Base-by-base conservation (phyloP, 257 asterid species). In the Linderniella brevidens region DNA sequence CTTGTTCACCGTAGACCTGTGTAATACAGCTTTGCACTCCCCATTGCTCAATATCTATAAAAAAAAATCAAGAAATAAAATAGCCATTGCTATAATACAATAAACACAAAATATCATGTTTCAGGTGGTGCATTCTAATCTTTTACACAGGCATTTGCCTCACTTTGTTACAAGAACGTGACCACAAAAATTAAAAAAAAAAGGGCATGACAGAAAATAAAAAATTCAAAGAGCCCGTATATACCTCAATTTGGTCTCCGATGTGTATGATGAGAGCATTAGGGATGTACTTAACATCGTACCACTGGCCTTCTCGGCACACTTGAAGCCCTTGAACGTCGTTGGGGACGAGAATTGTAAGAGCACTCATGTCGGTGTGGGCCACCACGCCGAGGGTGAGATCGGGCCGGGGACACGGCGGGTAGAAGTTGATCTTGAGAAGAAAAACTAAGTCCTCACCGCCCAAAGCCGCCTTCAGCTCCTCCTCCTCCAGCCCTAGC, bases 371-470 rank as follows among this genome's bases (percentile, higher is more conserved):
- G 70, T 86, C 96, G 0, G 96, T 86, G 68, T 86, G 96, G 9
- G 96, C 79, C 66, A 71, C 82, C 66, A 86, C 97, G 1, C 97
- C 97, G 1, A 82, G 86, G 40, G 81, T 90, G 11, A 82, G 67
- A 58, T 86, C 97, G 0, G 97, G 92, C 9, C 82, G 70, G 42
- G 97, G 94, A 19, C 97, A 86, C 17, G 94, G 93, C 10, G 97
- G 97, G 39, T 86, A 86, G 20, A 77, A 86, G 58, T 86, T 82
- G 53, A 86, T 82, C 52, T 86, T 86, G 77, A 86, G 47, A 12
- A 82, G n/a, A 18, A 56, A 72, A 14, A 55, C n/a, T 4, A 64
- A 37, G 17, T 79, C 84, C 11, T 74, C 93, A 0, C 93, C 82
- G 0, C 93, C 94, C 35, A 64, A 55, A 0, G 77, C 82, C 35